Evolutionary conservation across 306 rosid genomes (phyloP), one percentile per base, ranked within the genome.

Genomic region (Carpinus viminea): DNA sequence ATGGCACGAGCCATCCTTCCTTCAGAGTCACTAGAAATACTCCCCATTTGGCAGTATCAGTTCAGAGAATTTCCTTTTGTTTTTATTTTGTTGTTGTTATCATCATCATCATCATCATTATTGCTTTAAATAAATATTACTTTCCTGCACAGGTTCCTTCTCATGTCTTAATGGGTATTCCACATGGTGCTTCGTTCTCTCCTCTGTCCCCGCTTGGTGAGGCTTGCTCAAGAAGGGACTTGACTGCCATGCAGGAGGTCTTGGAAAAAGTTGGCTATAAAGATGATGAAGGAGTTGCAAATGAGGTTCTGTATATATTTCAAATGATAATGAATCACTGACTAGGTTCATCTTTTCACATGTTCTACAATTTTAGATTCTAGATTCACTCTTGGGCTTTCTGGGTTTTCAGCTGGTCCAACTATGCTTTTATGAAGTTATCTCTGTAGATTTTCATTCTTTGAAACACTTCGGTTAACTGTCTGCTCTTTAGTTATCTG

Each of bases 171-270:
- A 88, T 92, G 95, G 89, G 97, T 52, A 75, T 92, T 41, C 89
- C 87, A 21, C 90, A 92, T 68, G 82, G 88, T 68, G 78, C 89
- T 68, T 71, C 82, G 5, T 74, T 86, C 74, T 65, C 93, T 80
- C 81, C 93, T 53, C 79, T 90, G 61, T 86, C 92, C 24, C 93
- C 95, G 7, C 88, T 90, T 54, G 95, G 97, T 74, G 93, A 92
- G 84, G 95, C 97, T 76, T 92, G 95, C 83, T 83, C 86, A 65
- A 90, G 97, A 87, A 91, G 83, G 86, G 92, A 90, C 86, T 80
- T 92, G 85, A 90, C 97, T 82, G 91, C 93, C 73, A 75, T 92
- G 45, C 95, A 87, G 75, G 97, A 92, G 86, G 84, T 92, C 87
- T 81, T 92, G 82, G 91, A 92, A 38, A 87, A 52, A 53, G 53